Evolutionary conservation across 2,329 filamentous ascomycete genomes (phyloP).

Genomic region (Rhytidhysteron rufulum): DNA sequence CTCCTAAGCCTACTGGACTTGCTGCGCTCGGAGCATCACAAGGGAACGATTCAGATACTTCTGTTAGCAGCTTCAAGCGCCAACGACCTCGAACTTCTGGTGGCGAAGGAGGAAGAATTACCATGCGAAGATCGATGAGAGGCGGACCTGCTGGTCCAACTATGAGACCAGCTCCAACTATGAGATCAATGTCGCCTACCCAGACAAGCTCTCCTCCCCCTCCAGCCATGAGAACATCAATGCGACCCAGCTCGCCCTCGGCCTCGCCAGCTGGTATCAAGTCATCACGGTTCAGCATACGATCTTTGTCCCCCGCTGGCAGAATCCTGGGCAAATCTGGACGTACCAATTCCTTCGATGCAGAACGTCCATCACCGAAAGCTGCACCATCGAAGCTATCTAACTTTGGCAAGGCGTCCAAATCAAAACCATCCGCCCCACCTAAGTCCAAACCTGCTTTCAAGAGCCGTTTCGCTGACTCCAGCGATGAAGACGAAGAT

Average conservation of each 20-base stretch:
- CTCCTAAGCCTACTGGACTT: slow-evolving; percentile 25
- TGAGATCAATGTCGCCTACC: slow-evolving; percentile 36
- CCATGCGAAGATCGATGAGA: slow-evolving; percentile 74
- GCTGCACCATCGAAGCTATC: slow-evolving; percentile 11
- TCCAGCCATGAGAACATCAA: slow-evolving; percentile 25
- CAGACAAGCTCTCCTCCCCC: slow-evolving; percentile 43
- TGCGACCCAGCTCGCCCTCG: slow-evolving; percentile 28
- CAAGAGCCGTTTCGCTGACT: slow-evolving; percentile 61
- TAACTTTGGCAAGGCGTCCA: slow-evolving; percentile 18
- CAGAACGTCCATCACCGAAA: slow-evolving; percentile 12
- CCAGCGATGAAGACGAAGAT: slow-evolving; percentile 56
- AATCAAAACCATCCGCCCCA: slow-evolving; percentile 16
- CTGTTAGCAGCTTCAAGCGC: slow-evolving; percentile 74
- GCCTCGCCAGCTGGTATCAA: slow-evolving; percentile 21
- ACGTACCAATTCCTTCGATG: slow-evolving; percentile 14
- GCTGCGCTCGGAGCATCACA: slow-evolving; percentile 22
- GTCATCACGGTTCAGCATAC: slow-evolving; percentile 61
- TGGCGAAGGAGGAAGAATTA: slow-evolving; percentile 46
- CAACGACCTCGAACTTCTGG: slow-evolving; percentile 42
- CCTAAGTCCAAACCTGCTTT: slow-evolving; percentile 18
- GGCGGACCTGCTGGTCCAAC: slow-evolving; percentile 37
- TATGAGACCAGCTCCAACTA: slow-evolving; percentile 20
- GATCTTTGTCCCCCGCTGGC: slow-evolving; percentile 65
- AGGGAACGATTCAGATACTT: slow-evolving; percentile 44
- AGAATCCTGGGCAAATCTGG: slow-evolving; percentile 42